These are phyloP conservation scores for Yamadazyma akitaensis DNA, from an alignment of 805 yeast genomes.

Conservation along the genomic window DNA sequence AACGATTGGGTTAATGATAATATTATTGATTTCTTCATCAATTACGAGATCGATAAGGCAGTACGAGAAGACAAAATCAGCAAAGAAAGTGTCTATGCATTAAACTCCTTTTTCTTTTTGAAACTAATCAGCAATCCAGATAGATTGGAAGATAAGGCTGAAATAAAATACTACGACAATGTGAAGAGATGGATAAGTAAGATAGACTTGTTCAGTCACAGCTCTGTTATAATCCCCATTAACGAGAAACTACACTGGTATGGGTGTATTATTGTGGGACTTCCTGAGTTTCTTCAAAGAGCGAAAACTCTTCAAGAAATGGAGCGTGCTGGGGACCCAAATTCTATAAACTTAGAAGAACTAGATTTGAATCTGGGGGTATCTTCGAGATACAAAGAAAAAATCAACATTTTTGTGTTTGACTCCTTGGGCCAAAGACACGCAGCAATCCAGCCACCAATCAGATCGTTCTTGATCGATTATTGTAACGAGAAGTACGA, in stretches of 20 bases:
- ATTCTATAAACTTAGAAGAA: neutral
- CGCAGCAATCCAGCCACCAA: slow-evolving; percentile 46
- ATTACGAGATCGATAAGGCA: slow-evolving; percentile 47
- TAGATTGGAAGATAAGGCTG: neutral
- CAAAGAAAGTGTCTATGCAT: slow-evolving; percentile 47
- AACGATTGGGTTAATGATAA: slow-evolving; percentile 90
- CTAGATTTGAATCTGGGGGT: slow-evolving; percentile 7
- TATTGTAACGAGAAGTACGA: slow-evolving; percentile 67
- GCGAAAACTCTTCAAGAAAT: neutral
- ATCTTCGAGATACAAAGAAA: slow-evolving; percentile 9
- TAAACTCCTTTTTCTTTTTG: slow-evolving; percentile 83
- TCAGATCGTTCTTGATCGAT: slow-evolving; percentile 56
- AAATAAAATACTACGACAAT: slow-evolving; percentile 48
- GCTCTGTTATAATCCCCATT: slow-evolving; percentile 72
- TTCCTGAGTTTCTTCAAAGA: slow-evolving; percentile 29
- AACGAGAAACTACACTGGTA: slow-evolving; percentile 87
- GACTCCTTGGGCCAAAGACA: slow-evolving; percentile 75
- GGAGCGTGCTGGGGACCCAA: slow-evolving; percentile 10
- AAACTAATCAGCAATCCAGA: slow-evolving; percentile 43
- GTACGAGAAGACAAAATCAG: slow-evolving; percentile 20
- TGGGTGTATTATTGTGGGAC: slow-evolving; percentile 65
- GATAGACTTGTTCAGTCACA: slow-evolving; percentile 53
- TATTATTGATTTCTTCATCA: slow-evolving; percentile 78
- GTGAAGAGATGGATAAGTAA: slow-evolving; percentile 78
- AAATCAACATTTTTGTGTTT: slow-evolving; percentile 50